phyloP scores from a whole-genome alignment of 345 rosid genomes.

The Rubroshorea leprosula region DNA sequence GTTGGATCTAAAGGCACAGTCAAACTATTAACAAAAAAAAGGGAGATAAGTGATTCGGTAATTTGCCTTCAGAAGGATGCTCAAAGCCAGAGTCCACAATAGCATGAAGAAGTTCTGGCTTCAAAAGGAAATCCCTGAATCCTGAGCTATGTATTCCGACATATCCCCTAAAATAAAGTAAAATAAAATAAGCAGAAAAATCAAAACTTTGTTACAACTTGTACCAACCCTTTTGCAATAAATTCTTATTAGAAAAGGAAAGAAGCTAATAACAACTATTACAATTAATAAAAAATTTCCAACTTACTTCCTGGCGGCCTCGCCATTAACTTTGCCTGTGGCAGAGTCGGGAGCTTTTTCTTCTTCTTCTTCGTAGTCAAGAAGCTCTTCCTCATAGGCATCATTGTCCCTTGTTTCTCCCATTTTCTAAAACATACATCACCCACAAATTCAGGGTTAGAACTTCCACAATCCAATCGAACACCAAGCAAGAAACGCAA shows the following conservation, averaged over 20 bases:
- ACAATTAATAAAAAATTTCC: not conserved
- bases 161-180: conserved; percentile 70
- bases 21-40: too few species aligned
- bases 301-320: conserved; percentile 79
- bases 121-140: conserved; percentile 98
- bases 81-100: conserved; percentile 98
- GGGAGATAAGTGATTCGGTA: not conserved
- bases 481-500: too few species aligned
- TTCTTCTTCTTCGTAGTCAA: conserved; percentile 96
- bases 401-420: conserved; percentile 94
- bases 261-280: too few species aligned
- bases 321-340: conserved; percentile 69
- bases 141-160: conserved; percentile 99
- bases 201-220: not conserved
- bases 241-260: too few species aligned
- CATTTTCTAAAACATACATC: conserved; percentile 46
- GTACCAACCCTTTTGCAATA: not conserved
- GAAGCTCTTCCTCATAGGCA: conserved; percentile 98
- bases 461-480: too few species aligned
- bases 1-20: too few species aligned
- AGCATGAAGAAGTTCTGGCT: conserved; percentile 97
- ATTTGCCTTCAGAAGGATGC: conserved; percentile 98
- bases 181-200: not conserved
- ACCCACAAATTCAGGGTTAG: too few species aligned
- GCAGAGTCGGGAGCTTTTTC: conserved; percentile 75